A percentile compares a stretch with the other conserved stretches of the same genome.
These are phyloP conservation scores for Penicillium janthinellum DNA, from an alignment of 2,329 filamentous ascomycete genomes.

Conservation along the genomic window DNA sequence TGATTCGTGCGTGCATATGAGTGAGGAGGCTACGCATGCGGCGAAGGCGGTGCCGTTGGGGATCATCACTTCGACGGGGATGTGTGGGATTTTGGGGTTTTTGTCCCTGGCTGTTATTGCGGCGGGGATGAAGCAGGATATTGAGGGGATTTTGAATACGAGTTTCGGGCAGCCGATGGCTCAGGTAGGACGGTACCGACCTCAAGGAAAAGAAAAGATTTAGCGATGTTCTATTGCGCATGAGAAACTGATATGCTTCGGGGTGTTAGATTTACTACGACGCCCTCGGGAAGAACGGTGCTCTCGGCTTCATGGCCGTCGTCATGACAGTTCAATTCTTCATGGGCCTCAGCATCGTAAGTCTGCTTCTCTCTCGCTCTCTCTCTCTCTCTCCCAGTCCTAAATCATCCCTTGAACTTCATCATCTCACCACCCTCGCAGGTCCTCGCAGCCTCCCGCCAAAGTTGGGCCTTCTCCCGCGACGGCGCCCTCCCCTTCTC, in stretches of 20 bases:
- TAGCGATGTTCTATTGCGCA: not conserved
- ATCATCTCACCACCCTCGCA: slow-evolving; percentile 5
- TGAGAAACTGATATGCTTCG: not conserved
- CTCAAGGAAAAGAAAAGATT: no score
- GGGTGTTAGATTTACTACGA: slow-evolving; percentile 58
- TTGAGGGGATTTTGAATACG: slow-evolving; percentile 51
- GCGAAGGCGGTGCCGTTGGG: slow-evolving; percentile 54
- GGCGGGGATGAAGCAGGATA: slow-evolving; percentile 57
- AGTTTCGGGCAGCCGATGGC: slow-evolving; percentile 63
- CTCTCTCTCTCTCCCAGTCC: not conserved
- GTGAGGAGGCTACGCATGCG: slow-evolving; percentile 63
- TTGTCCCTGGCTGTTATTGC: slow-evolving; percentile 61
- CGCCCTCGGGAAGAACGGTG: slow-evolving; percentile 60
- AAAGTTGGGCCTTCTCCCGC: slow-evolving; percentile 64
- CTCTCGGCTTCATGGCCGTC: slow-evolving; percentile 60
- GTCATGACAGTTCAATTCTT: slow-evolving; percentile 64
- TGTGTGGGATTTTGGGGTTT: slow-evolving; percentile 55
- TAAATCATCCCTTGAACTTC: slow-evolving; percentile 6
- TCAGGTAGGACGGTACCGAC: slow-evolving; percentile 30
- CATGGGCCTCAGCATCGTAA: slow-evolving; percentile 59
- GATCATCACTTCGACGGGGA: slow-evolving; percentile 28
- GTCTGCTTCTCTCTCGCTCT: not conserved
- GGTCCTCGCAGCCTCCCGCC: slow-evolving; percentile 59
- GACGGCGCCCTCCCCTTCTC: slow-evolving; percentile 63
- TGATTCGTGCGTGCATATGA: slow-evolving; percentile 62